phyloP scores from a whole-genome alignment of 2,329 filamentous ascomycete genomes.

The Neonectria magnoliae region DNA sequence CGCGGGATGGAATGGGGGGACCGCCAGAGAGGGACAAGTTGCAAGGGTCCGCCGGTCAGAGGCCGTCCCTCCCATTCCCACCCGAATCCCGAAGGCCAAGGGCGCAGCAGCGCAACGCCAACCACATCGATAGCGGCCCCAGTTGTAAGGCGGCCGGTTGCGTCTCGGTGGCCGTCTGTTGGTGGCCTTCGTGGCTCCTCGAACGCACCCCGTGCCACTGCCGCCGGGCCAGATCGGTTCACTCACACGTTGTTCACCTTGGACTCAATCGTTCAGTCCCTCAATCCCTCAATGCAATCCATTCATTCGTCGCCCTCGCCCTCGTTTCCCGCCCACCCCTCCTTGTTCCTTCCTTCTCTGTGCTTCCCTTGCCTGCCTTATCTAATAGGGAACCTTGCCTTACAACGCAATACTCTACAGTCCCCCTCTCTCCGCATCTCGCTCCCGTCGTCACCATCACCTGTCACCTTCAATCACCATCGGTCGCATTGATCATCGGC shows the following conservation, averaged over 20 bases:
- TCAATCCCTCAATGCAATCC: conserved; percentile 12
- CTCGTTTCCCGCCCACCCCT: conserved; percentile 23
- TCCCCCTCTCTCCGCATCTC: conserved; percentile 9
- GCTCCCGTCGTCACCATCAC: conserved; percentile 9
- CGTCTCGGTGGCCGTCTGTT: neutral
- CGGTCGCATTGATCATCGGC: conserved; percentile 1
- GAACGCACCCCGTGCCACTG: conserved; percentile 14
- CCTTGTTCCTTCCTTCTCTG: conserved; percentile 26
- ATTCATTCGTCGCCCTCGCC: conserved; percentile 17
- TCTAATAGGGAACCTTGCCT: neutral
- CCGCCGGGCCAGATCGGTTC: conserved; percentile 29
- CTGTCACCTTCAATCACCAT: neutral
- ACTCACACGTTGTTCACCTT: conserved; percentile 29
- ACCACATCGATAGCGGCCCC: conserved; percentile 23
- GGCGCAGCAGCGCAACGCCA: conserved; percentile 7
- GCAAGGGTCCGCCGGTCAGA: neutral
- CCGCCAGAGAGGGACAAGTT: neutral
- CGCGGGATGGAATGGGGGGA: conserved; percentile 6
- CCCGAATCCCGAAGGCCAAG: conserved; percentile 11
- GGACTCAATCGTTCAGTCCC: conserved; percentile 19
- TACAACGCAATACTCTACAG: neutral
- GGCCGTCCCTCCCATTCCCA: neutral
- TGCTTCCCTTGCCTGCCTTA: conserved; percentile 2
- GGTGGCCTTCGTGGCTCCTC: conserved; percentile 10
- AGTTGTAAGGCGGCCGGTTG: conserved; percentile 17